Evolutionary conservation across 306 rosid species (phyloP).

Genomic region (Abrus pulchellus): DNA sequence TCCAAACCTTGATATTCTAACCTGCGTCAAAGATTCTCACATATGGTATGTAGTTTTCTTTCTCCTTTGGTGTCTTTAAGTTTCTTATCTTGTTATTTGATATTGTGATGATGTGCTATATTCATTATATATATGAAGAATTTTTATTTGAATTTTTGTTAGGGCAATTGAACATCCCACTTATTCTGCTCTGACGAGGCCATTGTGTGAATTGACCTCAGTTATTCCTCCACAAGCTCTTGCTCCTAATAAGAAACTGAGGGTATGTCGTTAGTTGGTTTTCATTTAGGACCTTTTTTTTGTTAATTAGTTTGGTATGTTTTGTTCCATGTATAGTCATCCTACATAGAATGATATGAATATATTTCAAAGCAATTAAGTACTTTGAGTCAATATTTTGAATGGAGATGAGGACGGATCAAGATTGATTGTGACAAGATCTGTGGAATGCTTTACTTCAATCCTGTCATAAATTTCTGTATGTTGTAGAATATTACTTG

Average conservation of each 20-base stretch:
- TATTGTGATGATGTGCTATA: slow-evolving; percentile 17
- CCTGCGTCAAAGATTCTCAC: slow-evolving; percentile 98
- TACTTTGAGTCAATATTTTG: slow-evolving; percentile 27
- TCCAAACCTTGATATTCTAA: slow-evolving; percentile 96
- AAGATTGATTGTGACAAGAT: slow-evolving; percentile 18
- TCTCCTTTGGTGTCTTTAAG: slow-evolving; percentile 42
- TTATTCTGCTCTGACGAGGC: slow-evolving; percentile 98
- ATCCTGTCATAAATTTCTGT: slow-evolving; percentile 35
- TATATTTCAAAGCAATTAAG: slow-evolving; percentile 38
- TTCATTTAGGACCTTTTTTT: not conserved
- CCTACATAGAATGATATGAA: slow-evolving; percentile 37
- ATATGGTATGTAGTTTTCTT: slow-evolving; percentile 66
- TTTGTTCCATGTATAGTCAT: slow-evolving; percentile 26
- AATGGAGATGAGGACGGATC: slow-evolving; percentile 24
- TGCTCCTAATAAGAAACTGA: slow-evolving; percentile 91
- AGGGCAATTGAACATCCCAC: slow-evolving; percentile 99
- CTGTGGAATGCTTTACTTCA: slow-evolving; percentile 35
- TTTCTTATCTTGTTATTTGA: slow-evolving; percentile 23
- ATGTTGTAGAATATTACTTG: slow-evolving; percentile 1
- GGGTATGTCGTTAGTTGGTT: slow-evolving; percentile 72
- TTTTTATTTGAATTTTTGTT: slow-evolving; percentile 49
- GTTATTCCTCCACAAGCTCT: slow-evolving; percentile 90
- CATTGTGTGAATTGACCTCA: slow-evolving; percentile 92
- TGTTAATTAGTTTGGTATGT: not conserved
- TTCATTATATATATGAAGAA: slow-evolving; percentile 36